Evolutionary conservation across 768 basidiomycete genomes (phyloP).

Genomic region (Roridomyces roridus): DNA sequence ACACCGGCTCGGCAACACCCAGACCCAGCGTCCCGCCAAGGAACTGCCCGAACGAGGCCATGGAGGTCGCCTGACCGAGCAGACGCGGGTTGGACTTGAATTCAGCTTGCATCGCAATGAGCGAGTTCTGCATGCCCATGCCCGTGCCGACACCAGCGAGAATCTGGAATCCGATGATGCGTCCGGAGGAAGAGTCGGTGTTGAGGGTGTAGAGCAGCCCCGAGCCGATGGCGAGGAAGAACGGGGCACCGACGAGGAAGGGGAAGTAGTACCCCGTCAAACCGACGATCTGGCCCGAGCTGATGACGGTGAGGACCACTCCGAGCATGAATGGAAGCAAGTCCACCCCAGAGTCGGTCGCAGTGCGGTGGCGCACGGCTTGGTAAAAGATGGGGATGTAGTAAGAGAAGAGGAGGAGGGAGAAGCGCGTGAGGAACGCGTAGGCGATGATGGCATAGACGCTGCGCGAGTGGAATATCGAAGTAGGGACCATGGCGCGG

Average conservation of each 20-base stretch:
- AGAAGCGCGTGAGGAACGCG: background rate
- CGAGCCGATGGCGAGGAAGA: slow-evolving; percentile 1
- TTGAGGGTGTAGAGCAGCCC: slow-evolving; percentile 10
- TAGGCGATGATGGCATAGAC: background rate
- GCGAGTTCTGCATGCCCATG: too few species aligned
- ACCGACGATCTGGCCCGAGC: background rate
- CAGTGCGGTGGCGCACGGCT: background rate
- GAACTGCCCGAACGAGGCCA: slow-evolving; percentile 21
- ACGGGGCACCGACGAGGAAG: slow-evolving; percentile 20
- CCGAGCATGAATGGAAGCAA: background rate
- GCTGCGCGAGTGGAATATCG: background rate
- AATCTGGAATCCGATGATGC: slow-evolving; percentile 6
- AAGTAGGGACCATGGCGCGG: too few species aligned
- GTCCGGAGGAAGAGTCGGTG: background rate
- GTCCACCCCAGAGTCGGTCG: background rate
- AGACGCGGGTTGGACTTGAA: slow-evolving; percentile 10
- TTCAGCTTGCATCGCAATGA: too few species aligned
- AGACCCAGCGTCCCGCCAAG: slow-evolving; percentile 15
- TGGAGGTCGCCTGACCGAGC: slow-evolving; percentile 17
- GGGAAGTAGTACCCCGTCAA: slow-evolving; percentile 1
- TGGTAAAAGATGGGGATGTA: too few species aligned
- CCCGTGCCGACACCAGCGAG: slow-evolving; percentile 10
- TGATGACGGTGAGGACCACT: background rate
- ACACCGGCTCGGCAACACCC: slow-evolving; percentile 15
- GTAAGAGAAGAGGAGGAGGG: background rate